phyloP scores from a whole-genome alignment of 148 eudicot species.

The Mesembryanthemum crystallinum region DNA sequence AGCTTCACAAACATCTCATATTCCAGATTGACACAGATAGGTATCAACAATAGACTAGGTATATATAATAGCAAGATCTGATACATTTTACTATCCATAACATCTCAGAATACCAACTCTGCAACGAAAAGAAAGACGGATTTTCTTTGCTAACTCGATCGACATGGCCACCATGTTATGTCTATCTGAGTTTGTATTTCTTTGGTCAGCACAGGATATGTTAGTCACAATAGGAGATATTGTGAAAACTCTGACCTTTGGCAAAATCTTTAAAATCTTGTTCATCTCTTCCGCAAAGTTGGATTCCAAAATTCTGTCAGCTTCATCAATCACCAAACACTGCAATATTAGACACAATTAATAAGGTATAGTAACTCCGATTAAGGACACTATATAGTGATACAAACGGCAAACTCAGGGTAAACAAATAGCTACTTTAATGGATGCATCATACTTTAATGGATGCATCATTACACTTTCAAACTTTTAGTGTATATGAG shows the following conservation, averaged over 20 bases:
- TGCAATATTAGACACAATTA: constrained; percentile 43
- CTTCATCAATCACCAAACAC: constrained; percentile 92
- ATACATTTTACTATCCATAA: too few relatives aligned
- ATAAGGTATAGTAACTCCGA: not conserved
- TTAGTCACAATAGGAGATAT: not conserved
- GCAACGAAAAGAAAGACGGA: not conserved
- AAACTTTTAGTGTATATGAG: not conserved
- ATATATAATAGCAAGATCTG: too few relatives aligned
- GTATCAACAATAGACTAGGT: too few relatives aligned
- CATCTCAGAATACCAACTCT: not conserved
- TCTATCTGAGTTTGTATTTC: not conserved
- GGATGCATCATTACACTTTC: not conserved
- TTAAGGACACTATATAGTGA: not conserved
- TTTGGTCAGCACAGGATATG: not conserved
- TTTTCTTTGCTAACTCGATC: not conserved
- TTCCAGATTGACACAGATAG: too few relatives aligned
- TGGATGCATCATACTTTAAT: not conserved
- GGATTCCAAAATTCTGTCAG: constrained; percentile 89
- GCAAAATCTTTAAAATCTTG: constrained; percentile 76
- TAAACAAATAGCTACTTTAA: too few relatives aligned
- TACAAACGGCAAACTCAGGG: not conserved
- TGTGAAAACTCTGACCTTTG: constrained; percentile 51
- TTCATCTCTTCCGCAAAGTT: constrained; percentile 96
- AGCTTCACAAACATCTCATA: constrained; percentile 3
- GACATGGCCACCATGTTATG: not conserved